phyloP scores from a whole-genome alignment of 2,329 filamentous ascomycete genomes.

The Aspergillus sp. region DNA sequence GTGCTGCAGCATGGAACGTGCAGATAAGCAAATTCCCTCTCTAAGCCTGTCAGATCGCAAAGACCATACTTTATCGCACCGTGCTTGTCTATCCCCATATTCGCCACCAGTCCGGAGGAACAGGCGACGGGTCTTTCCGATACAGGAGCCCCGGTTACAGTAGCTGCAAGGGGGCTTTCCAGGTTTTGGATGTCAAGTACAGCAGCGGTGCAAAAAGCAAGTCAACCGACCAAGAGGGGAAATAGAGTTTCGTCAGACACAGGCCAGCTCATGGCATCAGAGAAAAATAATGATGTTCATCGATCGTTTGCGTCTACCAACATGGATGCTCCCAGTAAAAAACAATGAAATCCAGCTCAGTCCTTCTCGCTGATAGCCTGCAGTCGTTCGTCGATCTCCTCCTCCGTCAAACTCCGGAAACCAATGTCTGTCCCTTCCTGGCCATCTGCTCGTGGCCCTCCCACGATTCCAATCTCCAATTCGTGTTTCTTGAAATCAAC shows the following conservation, averaged over 20 bases:
- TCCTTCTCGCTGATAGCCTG: slow-evolving; percentile 99
- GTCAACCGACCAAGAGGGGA: not conserved
- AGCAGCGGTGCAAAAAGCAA: slow-evolving; percentile 11
- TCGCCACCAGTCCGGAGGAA: slow-evolving; percentile 13
- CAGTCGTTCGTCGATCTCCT: slow-evolving; percentile 97
- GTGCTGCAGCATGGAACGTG: not conserved
- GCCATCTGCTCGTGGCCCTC: slow-evolving; percentile 79
- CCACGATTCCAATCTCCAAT: slow-evolving; percentile 96
- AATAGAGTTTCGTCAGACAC: slow-evolving; percentile 3
- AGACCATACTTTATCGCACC: slow-evolving; percentile 8
- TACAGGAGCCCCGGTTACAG: not conserved
- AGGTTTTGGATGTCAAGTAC: slow-evolving; percentile 3
- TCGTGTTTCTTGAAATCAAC: slow-evolving; percentile 99
- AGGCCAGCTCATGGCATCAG: slow-evolving; percentile 9
- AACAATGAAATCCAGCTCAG: slow-evolving; percentile 47
- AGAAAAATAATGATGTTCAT: slow-evolving; percentile 20
- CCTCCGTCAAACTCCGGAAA: slow-evolving; percentile 90
- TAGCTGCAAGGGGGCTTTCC: slow-evolving; percentile 13
- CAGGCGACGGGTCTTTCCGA: not conserved
- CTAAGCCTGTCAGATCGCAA: slow-evolving; percentile 16
- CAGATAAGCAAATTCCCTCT: not conserved
- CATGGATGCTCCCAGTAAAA: slow-evolving; percentile 19
- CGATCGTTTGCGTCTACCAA: slow-evolving; percentile 25
- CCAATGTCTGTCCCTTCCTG: slow-evolving; percentile 75
- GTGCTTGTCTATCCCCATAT: not conserved